Conservation (phyloP, 176 grass and related monocot species). For the Paspalum vaginatum region DNA sequence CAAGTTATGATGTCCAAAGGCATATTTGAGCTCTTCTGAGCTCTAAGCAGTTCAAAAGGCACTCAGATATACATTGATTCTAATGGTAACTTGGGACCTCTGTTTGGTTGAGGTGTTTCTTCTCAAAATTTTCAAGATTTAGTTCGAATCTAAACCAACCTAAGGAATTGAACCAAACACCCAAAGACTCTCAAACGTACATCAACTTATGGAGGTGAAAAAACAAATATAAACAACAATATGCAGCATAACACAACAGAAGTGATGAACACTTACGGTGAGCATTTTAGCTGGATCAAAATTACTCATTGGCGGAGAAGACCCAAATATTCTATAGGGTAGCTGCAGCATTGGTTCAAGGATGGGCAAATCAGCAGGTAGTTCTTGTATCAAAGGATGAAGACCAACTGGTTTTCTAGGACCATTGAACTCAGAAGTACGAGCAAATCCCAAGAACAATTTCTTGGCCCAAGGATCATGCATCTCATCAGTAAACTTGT, state of each 20-base stretch:
- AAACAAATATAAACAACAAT: constrained; percentile 18
- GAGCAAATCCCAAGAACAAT: constrained; percentile 91
- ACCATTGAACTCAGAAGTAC: constrained; percentile 93
- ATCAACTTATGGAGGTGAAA: constrained; percentile 17
- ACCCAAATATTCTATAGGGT: constrained; percentile 96
- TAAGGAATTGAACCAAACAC: background rate
- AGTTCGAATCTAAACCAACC: background rate
- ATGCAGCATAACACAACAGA: constrained; percentile 21
- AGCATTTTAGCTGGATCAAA: constrained; percentile 99
- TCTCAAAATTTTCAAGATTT: background rate
- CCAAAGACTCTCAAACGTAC: background rate
- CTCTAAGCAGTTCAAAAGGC: constrained; percentile 4
- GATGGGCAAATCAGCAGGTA: constrained; percentile 56
- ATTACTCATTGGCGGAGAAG: constrained; percentile 92
- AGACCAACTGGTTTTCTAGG: constrained; percentile 64
- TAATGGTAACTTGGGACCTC: background rate
- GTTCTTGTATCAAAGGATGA: constrained; percentile 87
- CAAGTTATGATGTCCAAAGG: background rate
- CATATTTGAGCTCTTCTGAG: constrained; percentile 13
- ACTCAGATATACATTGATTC: constrained; percentile 16
- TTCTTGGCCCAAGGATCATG: constrained; percentile 95
- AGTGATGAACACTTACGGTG: constrained; percentile 56
- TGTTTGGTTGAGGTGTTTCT: background rate
- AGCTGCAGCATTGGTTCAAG: constrained; percentile 72
- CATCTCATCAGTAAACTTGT: constrained; percentile 84